phyloP scores from a whole-genome alignment of 208 protist species.

The Entamoeba dispar region DNA sequence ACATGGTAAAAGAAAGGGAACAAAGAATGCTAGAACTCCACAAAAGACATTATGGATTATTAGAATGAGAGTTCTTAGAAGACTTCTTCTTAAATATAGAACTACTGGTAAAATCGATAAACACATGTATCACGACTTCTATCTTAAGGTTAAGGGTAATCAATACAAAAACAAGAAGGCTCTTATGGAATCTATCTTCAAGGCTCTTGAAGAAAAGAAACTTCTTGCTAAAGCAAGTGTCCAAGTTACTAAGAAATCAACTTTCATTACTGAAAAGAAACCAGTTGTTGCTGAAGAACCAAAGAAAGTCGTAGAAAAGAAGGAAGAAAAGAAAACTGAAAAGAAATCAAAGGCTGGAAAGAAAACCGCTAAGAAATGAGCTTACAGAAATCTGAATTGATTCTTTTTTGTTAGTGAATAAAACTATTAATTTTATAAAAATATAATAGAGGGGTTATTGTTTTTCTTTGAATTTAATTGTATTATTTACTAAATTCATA shows the following conservation, averaged over 20 bases:
- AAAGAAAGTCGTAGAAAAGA: background rate
- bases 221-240: background rate
- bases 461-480: no score
- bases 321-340: background rate
- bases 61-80: conserved; percentile 77
- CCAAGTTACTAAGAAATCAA: background rate
- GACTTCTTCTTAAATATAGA: conserved; percentile 83
- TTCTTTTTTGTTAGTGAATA: no score
- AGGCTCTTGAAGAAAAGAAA: conserved; percentile 32
- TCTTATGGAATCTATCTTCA: conserved; percentile 88
- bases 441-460: no score
- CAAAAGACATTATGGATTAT: conserved; percentile 86
- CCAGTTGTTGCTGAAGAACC: background rate
- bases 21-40: conserved; percentile 76
- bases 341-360: no score
- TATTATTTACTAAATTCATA: no score
- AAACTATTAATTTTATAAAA: no score
- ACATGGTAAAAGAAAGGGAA: conserved; percentile 77
- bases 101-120: conserved; percentile 85
- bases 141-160: conserved; percentile 75
- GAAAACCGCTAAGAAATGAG: no score
- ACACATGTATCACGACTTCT: conserved; percentile 52
- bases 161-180: conserved; percentile 97
- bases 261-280: background rate
- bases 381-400: no score